Evolutionary conservation across 176 grass and related monocot species (phyloP), one percentile per base, ranked within the genome.

Genomic region (Guadua angustifolia): DNA sequence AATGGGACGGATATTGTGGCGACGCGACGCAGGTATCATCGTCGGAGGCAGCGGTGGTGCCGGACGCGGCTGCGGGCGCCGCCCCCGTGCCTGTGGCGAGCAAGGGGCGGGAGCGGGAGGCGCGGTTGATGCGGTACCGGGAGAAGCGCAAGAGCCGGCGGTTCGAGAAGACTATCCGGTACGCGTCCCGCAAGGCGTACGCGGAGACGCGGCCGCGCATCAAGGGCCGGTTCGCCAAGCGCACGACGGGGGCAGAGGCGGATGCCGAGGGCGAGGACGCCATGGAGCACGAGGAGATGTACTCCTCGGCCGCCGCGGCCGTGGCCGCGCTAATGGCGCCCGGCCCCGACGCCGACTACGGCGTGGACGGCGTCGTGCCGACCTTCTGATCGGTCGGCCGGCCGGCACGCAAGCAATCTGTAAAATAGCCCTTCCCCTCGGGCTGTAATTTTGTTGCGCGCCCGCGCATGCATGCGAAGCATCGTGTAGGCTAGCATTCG

Each of bases 141-240:
- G 89, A 94, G 82, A 97, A 97, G 85, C 85, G 94, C 69, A 97
- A 94, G 91, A 92, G 36, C 85, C 79, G 89, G 76, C 68, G 87
- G 81, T 97, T 94, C 74, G 79, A 97, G 66, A 97, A 97, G 94
- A 97, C 92, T 58, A 94, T 97, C 67, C 86, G 94, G 22, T 97
- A 97, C 59, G 94, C 92, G 49, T 94, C 94, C 25, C 85, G 91
- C 17, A 97, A 97, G 91, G 91, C 91, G 42, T 94, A 97, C 69
- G 94, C 89, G 0, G 92, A 94, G 88, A 90, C 94, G 60, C 85
- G 92, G 74, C 94, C 89, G 11, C 88, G 94, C 59, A 84, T 97
- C 73, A 97, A 97, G 79, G 94, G 94, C 51, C 66, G 92, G 13
- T 97, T 97, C 76, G 92, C 79, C 22, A 97, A 92, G 88, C 89